A percentile compares a stretch with the other conserved stretches of the same genome.
Evolutionary conservation across 148 eudicot species (phyloP).

Genomic region (Rhododendron henanense): DNA sequence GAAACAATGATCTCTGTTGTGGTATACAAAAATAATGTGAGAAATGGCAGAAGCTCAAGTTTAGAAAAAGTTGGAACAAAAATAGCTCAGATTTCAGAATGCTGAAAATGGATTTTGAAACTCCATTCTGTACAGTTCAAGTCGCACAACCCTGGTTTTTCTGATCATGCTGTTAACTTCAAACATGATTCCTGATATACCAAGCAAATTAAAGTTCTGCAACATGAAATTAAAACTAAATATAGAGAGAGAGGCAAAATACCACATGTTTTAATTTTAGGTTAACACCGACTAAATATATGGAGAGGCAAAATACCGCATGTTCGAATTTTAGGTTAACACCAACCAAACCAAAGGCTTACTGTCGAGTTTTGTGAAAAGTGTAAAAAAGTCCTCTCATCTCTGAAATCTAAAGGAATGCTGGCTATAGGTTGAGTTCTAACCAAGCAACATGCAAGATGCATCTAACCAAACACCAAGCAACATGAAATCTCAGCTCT

Average conservation of each 20-base stretch:
- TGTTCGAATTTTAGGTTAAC: background rate
- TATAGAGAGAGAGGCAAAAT: background rate
- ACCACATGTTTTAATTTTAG: background rate
- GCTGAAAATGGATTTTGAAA: background rate
- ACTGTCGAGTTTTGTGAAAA: background rate
- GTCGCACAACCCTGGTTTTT: no score
- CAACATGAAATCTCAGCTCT: background rate
- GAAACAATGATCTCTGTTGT: constrained; percentile 80
- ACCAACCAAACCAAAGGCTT: background rate
- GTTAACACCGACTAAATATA: background rate
- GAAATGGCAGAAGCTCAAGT: background rate
- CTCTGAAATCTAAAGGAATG: background rate
- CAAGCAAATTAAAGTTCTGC: background rate
- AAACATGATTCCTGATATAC: background rate
- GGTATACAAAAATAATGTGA: background rate
- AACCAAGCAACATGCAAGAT: background rate
- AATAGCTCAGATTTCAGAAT: background rate
- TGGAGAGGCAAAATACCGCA: background rate
- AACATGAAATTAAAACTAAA: background rate
- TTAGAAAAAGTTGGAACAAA: background rate
- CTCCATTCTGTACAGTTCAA: background rate
- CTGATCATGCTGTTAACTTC: background rate
- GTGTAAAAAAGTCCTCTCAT: background rate
- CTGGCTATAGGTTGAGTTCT: background rate
- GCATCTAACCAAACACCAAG: background rate